These are phyloP conservation scores for Glebionis coronaria DNA, from an alignment of 129 eudicot species.

Conservation along the genomic window DNA sequence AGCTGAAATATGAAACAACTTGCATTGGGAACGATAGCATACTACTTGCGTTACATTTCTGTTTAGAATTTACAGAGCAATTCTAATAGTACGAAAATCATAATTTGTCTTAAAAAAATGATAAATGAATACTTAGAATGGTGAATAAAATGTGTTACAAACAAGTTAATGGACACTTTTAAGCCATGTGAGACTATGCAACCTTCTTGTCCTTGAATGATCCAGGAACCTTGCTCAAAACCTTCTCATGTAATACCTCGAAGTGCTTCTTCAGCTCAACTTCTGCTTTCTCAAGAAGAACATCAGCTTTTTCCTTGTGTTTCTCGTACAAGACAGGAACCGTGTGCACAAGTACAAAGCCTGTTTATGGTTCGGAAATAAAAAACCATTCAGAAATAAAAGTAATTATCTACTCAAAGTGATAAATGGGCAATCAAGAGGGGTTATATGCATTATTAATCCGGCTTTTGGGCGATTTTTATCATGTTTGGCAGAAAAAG, in stretches of 20 bases:
- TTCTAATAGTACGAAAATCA: constrained; percentile 8
- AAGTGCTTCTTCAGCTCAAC: constrained; percentile 67
- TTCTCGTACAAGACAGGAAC: constrained; percentile 77
- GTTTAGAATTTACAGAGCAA: constrained; percentile 22
- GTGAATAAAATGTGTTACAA: constrained; percentile 11
- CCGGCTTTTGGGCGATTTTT: neutral
- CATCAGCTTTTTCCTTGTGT: constrained; percentile 68
- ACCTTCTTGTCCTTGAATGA: constrained; percentile 45
- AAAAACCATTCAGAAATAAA: neutral
- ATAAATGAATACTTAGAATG: constrained; percentile 7
- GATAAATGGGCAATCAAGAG: neutral
- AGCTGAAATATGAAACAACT: neutral
- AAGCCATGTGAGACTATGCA: too few relatives aligned
- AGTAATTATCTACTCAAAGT: neutral
- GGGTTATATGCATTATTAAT: neutral
- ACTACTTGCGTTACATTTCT: constrained; percentile 12
- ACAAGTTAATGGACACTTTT: neutral
- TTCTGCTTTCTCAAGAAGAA: constrained; percentile 68
- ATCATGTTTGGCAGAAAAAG: neutral
- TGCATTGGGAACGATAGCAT: constrained; percentile 10
- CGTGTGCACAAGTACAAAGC: constrained; percentile 60
- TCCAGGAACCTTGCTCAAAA: constrained; percentile 76
- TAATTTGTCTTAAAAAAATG: neutral
- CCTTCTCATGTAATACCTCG: constrained; percentile 59
- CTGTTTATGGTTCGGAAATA: constrained; percentile 28